Percentiles rank a stretch among this genome's conserved stretches.
Conservation (phyloP, 257 asterid genomes). For the Nicotiana knightiana region DNA sequence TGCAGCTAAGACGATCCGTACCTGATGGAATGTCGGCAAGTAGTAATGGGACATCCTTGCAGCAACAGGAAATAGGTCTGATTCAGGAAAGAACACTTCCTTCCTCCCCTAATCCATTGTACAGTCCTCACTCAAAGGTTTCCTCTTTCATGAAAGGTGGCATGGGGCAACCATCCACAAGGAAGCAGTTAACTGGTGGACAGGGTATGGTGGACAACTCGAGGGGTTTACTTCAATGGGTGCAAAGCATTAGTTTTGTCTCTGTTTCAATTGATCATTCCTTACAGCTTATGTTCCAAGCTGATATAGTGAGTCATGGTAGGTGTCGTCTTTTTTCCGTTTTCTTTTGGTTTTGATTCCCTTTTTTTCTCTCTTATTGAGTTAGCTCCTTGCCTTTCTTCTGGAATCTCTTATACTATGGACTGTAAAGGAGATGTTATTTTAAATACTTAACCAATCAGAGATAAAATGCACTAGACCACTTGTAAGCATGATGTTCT, state of each 20-base stretch:
- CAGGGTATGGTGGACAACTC: constrained; percentile 65
- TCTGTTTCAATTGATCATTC: constrained; percentile 91
- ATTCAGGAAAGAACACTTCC: constrained; percentile 72
- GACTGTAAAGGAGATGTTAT: background rate
- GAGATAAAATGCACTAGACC: background rate
- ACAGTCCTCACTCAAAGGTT: constrained; percentile 67
- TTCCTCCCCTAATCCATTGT: constrained; percentile 67
- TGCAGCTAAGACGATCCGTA: constrained; percentile 82
- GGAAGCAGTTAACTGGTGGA: constrained; percentile 82
- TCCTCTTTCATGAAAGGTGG: constrained; percentile 80
- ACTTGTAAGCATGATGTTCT: background rate
- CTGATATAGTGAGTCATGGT: constrained; percentile 79
- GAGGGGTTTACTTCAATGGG: constrained; percentile 90
- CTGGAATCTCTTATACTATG: background rate
- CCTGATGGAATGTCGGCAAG: constrained; percentile 83
- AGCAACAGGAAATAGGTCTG: constrained; percentile 79
- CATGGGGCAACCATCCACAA: constrained; percentile 67
- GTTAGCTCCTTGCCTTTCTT: background rate
- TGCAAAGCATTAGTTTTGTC: constrained; percentile 89
- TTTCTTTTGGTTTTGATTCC: background rate
- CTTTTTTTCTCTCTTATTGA: background rate
- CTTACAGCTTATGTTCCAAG: constrained; percentile 71
- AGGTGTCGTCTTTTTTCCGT: constrained; percentile 11
- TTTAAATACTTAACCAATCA: background rate
- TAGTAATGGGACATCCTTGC: constrained; percentile 80